Percentiles rank a stretch among this genome's conserved stretches.
Evolutionary conservation across 1,139 yeast species (phyloP).

Genomic region (Geotrichum siamense): DNA sequence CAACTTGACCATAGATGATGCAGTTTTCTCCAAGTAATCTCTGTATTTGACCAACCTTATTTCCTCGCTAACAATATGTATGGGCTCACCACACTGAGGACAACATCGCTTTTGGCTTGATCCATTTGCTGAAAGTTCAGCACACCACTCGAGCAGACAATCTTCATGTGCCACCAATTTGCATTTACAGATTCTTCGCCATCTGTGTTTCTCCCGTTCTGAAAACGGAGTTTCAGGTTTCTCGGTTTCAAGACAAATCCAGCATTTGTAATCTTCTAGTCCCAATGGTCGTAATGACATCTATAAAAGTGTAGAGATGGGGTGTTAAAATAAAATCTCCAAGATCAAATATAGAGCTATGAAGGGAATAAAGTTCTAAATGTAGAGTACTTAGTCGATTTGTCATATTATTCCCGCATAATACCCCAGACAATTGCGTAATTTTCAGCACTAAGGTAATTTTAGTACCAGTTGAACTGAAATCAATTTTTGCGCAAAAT

Average conservation of each 20-base stretch:
- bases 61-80: constrained; percentile 29
- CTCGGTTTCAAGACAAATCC: constrained; percentile 42
- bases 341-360: too few relatives aligned
- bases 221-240: constrained; percentile 29
- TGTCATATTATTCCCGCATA: too few relatives aligned
- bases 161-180: constrained; percentile 39
- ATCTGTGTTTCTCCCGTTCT: constrained; percentile 21
- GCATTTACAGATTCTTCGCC: constrained; percentile 41
- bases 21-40: constrained; percentile 24
- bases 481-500: too few relatives aligned
- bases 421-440: too few relatives aligned
- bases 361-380: too few relatives aligned
- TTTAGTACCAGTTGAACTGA: too few relatives aligned
- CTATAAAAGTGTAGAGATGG: too few relatives aligned
- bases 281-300: constrained; percentile 6
- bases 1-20: constrained; percentile 22
- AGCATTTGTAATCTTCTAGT: constrained; percentile 32
- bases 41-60: constrained; percentile 28
- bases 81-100: constrained; percentile 41
- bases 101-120: constrained; percentile 30
- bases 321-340: too few relatives aligned
- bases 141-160: constrained; percentile 42
- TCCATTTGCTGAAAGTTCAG: constrained; percentile 16
- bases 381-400: too few relatives aligned
- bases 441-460: too few relatives aligned